A percentile compares a stretch with the other conserved stretches of the same genome.
Evolutionary conservation across 164 flowering plant genomes (phyloP).

Genomic region (Sextonia rubra): DNA sequence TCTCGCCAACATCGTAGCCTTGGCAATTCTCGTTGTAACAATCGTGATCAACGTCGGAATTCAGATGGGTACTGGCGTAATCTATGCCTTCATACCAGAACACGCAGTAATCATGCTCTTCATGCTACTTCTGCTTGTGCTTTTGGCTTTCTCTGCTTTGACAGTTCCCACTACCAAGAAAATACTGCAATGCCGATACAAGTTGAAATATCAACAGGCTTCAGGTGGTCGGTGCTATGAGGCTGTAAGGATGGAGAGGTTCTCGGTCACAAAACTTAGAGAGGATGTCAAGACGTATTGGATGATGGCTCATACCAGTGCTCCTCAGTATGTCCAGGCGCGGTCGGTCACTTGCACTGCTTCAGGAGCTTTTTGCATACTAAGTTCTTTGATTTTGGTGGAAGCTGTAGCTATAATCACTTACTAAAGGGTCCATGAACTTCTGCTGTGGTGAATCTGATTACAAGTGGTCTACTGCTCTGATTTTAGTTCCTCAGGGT

Average conservation of each 20-base stretch:
- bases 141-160: constrained; percentile 4
- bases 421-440: constrained; percentile 21
- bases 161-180: constrained; percentile 7
- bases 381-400: constrained; percentile 34
- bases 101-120: constrained; percentile 1
- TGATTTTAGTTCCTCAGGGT: constrained; percentile 5
- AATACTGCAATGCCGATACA: background rate
- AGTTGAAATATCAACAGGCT: background rate
- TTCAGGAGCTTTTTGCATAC: constrained; percentile 47
- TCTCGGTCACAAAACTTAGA: constrained; percentile 23
- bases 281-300: constrained; percentile 39
- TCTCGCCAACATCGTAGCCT: constrained; percentile 4
- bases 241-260: background rate
- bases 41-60: background rate
- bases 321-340: constrained; percentile 65
- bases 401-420: constrained; percentile 40
- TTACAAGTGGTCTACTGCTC: constrained; percentile 45
- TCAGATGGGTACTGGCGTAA: constrained; percentile 11
- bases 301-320: constrained; percentile 64
- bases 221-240: background rate
- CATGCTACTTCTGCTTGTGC: constrained; percentile 8
- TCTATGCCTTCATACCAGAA: constrained; percentile 10
- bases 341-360: constrained; percentile 53
- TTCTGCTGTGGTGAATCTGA: constrained; percentile 57
- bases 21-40: constrained; percentile 9